Conservation (phyloP, 2,329 filamentous ascomycete species). For the Colletotrichum eremochloae region DNA sequence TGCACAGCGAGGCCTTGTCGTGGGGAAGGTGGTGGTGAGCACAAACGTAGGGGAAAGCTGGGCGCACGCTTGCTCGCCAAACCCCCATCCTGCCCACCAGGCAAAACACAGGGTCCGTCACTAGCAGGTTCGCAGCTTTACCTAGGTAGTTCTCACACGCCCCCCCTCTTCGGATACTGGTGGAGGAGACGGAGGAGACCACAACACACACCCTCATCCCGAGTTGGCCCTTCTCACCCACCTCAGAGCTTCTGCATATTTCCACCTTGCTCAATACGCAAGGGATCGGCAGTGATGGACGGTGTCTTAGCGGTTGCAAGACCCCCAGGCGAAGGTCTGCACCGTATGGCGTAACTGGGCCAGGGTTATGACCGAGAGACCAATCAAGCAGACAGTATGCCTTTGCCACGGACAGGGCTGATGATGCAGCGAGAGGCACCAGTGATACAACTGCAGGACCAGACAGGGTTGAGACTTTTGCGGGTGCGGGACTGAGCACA, state of each 20-base stretch:
- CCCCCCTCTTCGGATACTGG: neutral
- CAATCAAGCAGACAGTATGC: constrained; percentile 6
- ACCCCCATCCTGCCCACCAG: constrained; percentile 11
- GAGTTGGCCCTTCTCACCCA: constrained; percentile 23
- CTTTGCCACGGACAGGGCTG: constrained; percentile 41
- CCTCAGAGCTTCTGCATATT: constrained; percentile 31
- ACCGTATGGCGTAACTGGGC: constrained; percentile 42
- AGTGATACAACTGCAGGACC: constrained; percentile 24
- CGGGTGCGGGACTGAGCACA: constrained; percentile 9
- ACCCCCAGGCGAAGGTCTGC: constrained; percentile 25
- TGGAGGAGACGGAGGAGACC: neutral
- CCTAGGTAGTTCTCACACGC: neutral
- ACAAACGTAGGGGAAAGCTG: constrained; percentile 37
- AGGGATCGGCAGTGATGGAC: constrained; percentile 43
- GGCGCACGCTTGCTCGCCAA: neutral
- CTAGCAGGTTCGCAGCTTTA: constrained; percentile 17
- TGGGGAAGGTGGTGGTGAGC: constrained; percentile 37
- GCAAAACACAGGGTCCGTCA: constrained; percentile 41
- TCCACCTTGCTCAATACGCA: constrained; percentile 23
- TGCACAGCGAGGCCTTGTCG: constrained; percentile 32
- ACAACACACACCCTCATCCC: constrained; percentile 21
- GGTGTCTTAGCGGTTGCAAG: constrained; percentile 32
- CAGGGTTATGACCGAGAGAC: constrained; percentile 15
- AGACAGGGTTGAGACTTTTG: constrained; percentile 7
- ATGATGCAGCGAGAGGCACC: constrained; percentile 39